phyloP scores from a whole-genome alignment of 352 stramenopile species.

The Phytophthora macrochlamydospora region DNA sequence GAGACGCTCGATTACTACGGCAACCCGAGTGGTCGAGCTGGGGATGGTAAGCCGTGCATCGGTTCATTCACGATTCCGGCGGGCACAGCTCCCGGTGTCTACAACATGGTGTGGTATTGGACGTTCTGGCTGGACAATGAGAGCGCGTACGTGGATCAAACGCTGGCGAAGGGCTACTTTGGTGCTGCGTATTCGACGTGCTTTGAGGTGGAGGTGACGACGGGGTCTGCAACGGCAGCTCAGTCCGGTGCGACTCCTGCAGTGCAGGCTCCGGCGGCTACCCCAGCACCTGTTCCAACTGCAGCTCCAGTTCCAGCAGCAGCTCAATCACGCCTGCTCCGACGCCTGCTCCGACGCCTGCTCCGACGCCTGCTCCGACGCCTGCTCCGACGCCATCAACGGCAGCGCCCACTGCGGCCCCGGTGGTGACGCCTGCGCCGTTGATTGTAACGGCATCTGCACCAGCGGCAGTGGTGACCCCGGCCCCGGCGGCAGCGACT shows the following conservation, averaged over 20 bases:
- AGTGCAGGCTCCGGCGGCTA: neutral
- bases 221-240: neutral
- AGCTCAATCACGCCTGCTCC: neutral
- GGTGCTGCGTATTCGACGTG: constrained; percentile 70
- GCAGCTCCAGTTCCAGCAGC: neutral
- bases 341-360: constrained; percentile 5
- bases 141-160: constrained; percentile 51
- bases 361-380: constrained; percentile 6
- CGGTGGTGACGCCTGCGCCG: neutral
- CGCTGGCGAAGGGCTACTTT: constrained; percentile 61
- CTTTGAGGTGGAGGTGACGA: constrained; percentile 65
- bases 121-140: constrained; percentile 66
- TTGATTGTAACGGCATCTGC: neutral
- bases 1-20: constrained; percentile 53
- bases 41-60: constrained; percentile 67
- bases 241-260: neutral
- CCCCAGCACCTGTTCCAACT: neutral
- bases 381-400: neutral
- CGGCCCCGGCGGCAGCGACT: constrained; percentile 4
- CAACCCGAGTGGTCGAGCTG: constrained; percentile 50
- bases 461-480: neutral
- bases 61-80: constrained; percentile 53
- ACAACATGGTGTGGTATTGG: constrained; percentile 80
- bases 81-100: constrained; percentile 50
- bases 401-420: constrained; percentile 1